These are phyloP conservation scores for Aeschynomene evenia DNA, from an alignment of 306 rosid genomes.

Conservation along the genomic window DNA sequence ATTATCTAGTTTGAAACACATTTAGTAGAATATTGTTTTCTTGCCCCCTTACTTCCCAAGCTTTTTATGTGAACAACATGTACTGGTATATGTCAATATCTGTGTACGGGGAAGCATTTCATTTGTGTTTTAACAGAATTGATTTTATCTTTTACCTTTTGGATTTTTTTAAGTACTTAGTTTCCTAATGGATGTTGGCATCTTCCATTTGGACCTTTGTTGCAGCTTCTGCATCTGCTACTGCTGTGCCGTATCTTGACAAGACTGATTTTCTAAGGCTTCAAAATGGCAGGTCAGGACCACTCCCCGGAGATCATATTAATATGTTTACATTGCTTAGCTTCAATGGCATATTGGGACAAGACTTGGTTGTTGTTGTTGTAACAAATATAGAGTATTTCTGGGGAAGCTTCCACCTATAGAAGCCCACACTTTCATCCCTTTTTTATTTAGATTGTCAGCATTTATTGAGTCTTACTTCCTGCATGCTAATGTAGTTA, in stretches of 20 bases:
- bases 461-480: not conserved
- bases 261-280: conserved; percentile 70
- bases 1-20: conserved; percentile 30
- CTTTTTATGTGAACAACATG: not conserved
- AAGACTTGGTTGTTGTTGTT: too few species aligned
- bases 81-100: not conserved
- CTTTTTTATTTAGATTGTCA: conserved; percentile 17
- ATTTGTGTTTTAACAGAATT: conserved; percentile 1
- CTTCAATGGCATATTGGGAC: not conserved
- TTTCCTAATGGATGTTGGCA: conserved; percentile 11
- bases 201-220: conserved; percentile 33
- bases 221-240: conserved; percentile 73
- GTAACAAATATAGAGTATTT: not conserved
- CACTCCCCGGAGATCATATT: not conserved
- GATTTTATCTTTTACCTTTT: conserved; percentile 6
- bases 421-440: not conserved
- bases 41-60: not conserved
- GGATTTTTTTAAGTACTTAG: not conserved
- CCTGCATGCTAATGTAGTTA: conserved; percentile 29
- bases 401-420: conserved; percentile 5
- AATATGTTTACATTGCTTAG: not conserved
- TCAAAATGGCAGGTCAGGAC: conserved; percentile 86
- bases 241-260: conserved; percentile 56
- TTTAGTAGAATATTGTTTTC: conserved; percentile 10
- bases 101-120: conserved; percentile 11